A percentile compares a stretch with the other conserved stretches of the same genome.
phyloP scores from a whole-genome alignment of 805 yeast species.

The Saccharomycopsis javanensis region DNA sequence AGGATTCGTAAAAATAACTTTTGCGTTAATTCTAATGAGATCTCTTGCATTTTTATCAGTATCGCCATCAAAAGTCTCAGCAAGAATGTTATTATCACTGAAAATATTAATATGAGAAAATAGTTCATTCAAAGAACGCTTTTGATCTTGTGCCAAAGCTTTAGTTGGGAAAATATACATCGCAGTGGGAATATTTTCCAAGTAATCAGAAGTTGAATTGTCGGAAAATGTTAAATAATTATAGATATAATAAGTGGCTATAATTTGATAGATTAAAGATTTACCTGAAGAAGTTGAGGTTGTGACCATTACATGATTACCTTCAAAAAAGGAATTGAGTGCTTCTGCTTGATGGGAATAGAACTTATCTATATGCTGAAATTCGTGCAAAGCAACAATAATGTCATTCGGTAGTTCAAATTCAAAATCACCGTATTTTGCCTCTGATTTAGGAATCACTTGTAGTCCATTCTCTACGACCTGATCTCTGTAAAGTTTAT shows the following conservation, averaged over 20 bases:
- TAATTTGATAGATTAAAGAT: slow-evolving; percentile 83
- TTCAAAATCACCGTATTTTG: slow-evolving; percentile 35
- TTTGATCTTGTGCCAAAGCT: slow-evolving; percentile 96
- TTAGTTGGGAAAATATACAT: slow-evolving; percentile 93
- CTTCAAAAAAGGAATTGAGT: slow-evolving; percentile 43
- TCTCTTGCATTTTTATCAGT: slow-evolving; percentile 52
- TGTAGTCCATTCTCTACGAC: slow-evolving; percentile 44
- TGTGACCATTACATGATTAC: slow-evolving; percentile 72
- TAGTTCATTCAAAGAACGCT: slow-evolving; percentile 59
- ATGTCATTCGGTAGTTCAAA: slow-evolving; percentile 43
- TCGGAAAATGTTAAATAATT: slow-evolving; percentile 4
- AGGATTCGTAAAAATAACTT: slow-evolving; percentile 87
- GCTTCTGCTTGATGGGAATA: slow-evolving; percentile 84
- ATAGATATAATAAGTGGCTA: slow-evolving; percentile 45
- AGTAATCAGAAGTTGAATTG: slow-evolving; percentile 22
- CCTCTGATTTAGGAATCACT: slow-evolving; percentile 33
- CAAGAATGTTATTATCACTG: slow-evolving; percentile 31
- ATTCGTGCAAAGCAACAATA: slow-evolving; percentile 39
- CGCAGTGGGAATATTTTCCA: slow-evolving; percentile 45
- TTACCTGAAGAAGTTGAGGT: slow-evolving; percentile 97
- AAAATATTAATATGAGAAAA: slow-evolving; percentile 40
- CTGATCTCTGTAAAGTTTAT: slow-evolving; percentile 52
- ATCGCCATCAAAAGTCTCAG: slow-evolving; percentile 91
- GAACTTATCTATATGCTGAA: slow-evolving; percentile 41
- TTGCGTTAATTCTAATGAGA: slow-evolving; percentile 50